A percentile compares a stretch with the other conserved stretches of the same genome.
Conservation (phyloP, 257 asterid genomes). For the Salvia rosmarinus region DNA sequence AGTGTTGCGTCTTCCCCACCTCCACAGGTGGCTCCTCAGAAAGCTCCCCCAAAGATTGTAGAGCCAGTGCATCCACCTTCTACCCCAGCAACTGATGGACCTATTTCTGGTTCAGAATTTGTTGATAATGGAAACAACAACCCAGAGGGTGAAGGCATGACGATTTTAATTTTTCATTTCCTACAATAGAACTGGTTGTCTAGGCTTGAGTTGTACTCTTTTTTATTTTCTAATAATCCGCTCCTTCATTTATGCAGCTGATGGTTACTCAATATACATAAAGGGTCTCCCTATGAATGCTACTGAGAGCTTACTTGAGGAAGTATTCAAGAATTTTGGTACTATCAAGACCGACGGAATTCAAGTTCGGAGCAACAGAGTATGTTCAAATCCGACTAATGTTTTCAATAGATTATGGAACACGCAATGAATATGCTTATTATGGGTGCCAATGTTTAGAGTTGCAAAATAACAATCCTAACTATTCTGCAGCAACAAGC, state of each 20-base stretch:
- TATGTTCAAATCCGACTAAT: constrained; percentile 37
- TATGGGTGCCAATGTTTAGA: neutral
- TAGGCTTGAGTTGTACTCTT: neutral
- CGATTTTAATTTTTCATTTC: constrained; percentile 9
- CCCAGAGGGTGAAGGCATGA: constrained; percentile 77
- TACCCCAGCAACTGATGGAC: constrained; percentile 50
- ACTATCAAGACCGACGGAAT: constrained; percentile 75
- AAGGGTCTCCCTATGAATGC: constrained; percentile 91
- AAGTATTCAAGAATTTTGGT: constrained; percentile 83
- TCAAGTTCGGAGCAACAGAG: constrained; percentile 90
- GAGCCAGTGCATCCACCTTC: constrained; percentile 55
- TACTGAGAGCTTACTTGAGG: constrained; percentile 60
- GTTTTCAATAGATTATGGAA: neutral
- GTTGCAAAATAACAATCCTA: constrained; percentile 21
- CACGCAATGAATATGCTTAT: neutral
- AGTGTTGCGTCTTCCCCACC: constrained; percentile 60
- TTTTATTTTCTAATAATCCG: neutral
- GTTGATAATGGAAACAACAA: constrained; percentile 61
- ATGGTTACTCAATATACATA: constrained; percentile 82
- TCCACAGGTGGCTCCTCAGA: constrained; percentile 51
- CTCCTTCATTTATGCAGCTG: constrained; percentile 57
- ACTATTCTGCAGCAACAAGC: constrained; percentile 52
- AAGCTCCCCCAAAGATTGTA: constrained; percentile 52
- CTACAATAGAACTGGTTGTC: neutral
- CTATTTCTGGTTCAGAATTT: constrained; percentile 49